Base-by-base conservation (phyloP, 805 yeast genomes). In the Hemisphaericaspora nanyangensis region DNA sequence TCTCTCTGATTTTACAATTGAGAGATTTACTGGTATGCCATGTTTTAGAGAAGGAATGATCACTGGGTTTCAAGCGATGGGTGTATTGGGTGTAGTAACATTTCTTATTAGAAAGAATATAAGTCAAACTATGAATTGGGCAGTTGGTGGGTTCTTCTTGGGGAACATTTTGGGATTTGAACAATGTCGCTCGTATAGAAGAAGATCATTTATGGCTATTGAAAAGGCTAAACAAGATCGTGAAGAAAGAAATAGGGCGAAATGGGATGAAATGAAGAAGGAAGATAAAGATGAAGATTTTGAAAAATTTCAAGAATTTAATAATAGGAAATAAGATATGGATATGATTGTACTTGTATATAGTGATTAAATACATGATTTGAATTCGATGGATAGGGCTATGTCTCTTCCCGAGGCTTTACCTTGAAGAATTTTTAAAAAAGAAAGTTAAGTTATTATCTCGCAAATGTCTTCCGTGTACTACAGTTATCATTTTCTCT, bases 101-200 rank as follows among this genome's bases (percentile, higher is more conserved):
- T 80, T 83, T 40, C 54, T 82, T 25, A 77, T 80, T 37, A 87
- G 80, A 51, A 81, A 81, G 51, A 76, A 77, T 35, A 72, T 82
- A 0, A 56, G 65, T 7, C 74, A 74, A 44, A 80, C 95, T 1
- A 68, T 77, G 12, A 86, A 90, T 54, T 90, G 96, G 96, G 82
- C 82, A 7, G 70, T 85, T 36, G 84, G 85, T 28, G 95, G 93
- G 3, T 77, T 88, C 47, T 61, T 85, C 40, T 56, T 88, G 16
- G 96, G 96, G 1, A 79, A 86, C 32, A 72, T 85, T 0, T 80
- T 85, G 19, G 86, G 95, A 1, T 90, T 96, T 96, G 96, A 90
- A 56, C 95, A 88, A 61, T 90, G 98, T 59, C 72, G 95, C 42
- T 70, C 79, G 35, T 72, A 78, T 34, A 72, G 95, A 57, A 71